Conservation (phyloP, 208 protist genomes). For the Trypanosoma lewisi region DNA sequence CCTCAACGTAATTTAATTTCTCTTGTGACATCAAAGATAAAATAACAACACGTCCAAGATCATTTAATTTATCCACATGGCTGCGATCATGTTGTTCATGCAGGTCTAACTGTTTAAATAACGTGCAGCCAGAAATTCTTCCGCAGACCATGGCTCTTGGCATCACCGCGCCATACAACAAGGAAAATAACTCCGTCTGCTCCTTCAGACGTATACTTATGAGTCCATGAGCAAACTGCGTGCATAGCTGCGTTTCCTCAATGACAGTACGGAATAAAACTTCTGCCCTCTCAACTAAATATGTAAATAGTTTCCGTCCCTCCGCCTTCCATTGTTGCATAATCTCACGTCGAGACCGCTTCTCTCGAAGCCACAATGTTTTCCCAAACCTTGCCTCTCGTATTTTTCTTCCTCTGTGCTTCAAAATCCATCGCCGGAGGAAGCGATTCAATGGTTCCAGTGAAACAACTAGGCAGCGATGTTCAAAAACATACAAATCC, state of each 20-base stretch:
- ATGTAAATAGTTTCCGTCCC: slow-evolving; percentile 21
- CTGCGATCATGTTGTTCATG: slow-evolving; percentile 17
- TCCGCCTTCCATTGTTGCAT: slow-evolving; percentile 10
- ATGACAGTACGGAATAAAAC: slow-evolving; percentile 37
- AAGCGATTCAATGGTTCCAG: slow-evolving; percentile 31
- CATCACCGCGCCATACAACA: slow-evolving; percentile 63
- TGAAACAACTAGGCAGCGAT: slow-evolving; percentile 32
- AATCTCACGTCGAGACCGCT: slow-evolving; percentile 33
- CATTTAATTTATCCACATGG: slow-evolving; percentile 3
- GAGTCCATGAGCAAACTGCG: slow-evolving; percentile 35
- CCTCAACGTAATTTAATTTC: slow-evolving; percentile 12
- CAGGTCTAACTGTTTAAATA: slow-evolving; percentile 43
- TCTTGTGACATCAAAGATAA: slow-evolving; percentile 3
- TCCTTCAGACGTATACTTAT: slow-evolving; percentile 34
- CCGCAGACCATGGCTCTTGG: slow-evolving; percentile 36
- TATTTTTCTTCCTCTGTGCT: slow-evolving; percentile 28
- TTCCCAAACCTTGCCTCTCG: slow-evolving; percentile 8
- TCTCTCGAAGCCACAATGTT: slow-evolving; percentile 25
- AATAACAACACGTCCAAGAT: slow-evolving; percentile 5
- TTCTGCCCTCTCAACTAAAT: slow-evolving; percentile 30
- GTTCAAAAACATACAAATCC: slow-evolving; percentile 21
- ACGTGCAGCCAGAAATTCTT: slow-evolving; percentile 33
- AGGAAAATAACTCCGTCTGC: slow-evolving; percentile 38
- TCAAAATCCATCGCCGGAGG: slow-evolving; percentile 37
- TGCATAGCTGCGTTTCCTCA: slow-evolving; percentile 29